phyloP scores from a whole-genome alignment of 257 asterid species.

The Capsicum baccatum region DNA sequence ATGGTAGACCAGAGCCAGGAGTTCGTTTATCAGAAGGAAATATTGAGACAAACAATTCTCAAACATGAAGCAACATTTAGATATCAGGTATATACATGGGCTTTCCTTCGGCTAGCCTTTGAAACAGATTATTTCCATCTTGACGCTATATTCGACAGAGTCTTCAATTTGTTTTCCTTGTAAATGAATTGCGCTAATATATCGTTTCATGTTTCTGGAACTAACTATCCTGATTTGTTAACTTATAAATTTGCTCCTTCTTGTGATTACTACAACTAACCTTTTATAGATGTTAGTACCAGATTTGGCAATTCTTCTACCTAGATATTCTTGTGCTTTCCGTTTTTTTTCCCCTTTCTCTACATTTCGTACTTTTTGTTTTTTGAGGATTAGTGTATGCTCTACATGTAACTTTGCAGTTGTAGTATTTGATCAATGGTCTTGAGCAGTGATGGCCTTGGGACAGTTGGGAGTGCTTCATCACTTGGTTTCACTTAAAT shows the following conservation, averaged over 20 bases:
- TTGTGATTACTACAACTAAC: neutral
- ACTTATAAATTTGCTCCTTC: neutral
- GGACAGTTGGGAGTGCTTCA: neutral
- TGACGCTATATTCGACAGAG: neutral
- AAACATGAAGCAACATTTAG: constrained; percentile 76
- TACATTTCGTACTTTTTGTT: neutral
- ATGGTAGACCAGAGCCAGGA: constrained; percentile 37
- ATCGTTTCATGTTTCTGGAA: constrained; percentile 18
- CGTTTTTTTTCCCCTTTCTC: neutral
- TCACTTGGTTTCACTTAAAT: neutral
- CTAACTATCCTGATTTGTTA: neutral
- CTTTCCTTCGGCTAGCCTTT: neutral
- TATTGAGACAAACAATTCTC: constrained; percentile 61
- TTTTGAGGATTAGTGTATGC: neutral
- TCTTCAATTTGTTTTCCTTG: neutral
- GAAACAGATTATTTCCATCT: neutral
- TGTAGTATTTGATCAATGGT: neutral
- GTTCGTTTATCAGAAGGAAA: constrained; percentile 49
- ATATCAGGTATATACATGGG: constrained; percentile 57
- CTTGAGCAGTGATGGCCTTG: neutral
- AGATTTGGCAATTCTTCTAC: neutral
- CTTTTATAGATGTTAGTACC: neutral
- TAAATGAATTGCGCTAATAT: neutral
- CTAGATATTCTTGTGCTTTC: neutral
- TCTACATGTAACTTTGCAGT: neutral